phyloP scores from a whole-genome alignment of 2,329 filamentous ascomycete species.

The Fusarium praegraminearum region DNA sequence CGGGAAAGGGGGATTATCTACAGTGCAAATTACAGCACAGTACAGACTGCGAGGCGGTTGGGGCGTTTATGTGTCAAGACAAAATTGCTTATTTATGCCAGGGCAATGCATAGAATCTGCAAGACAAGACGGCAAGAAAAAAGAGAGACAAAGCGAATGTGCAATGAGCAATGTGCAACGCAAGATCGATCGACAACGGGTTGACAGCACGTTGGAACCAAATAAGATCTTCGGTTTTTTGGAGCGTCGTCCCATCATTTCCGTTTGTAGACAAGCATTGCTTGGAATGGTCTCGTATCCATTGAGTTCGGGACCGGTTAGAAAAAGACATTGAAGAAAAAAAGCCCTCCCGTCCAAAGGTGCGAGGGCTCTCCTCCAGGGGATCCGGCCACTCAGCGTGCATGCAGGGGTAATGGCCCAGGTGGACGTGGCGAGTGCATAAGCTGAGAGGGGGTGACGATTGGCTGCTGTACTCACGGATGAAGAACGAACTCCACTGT shows the following conservation, averaged over 20 bases:
- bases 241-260: conserved; percentile 33
- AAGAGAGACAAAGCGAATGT: not conserved
- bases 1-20: not conserved
- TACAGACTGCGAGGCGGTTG: conserved; percentile 10
- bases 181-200: conserved; percentile 30
- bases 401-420: conserved; percentile 36
- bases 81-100: conserved; percentile 24
- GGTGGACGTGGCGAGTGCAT: conserved; percentile 30
- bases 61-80: conserved; percentile 29
- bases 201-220: conserved; percentile 9
- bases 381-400: conserved; percentile 4
- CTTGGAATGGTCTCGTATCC: conserved; percentile 33
- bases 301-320: conserved; percentile 8
- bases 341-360: not conserved
- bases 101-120: conserved; percentile 10
- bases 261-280: conserved; percentile 27
- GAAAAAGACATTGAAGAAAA: not conserved
- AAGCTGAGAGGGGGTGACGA: conserved; percentile 15
- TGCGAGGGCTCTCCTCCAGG: not conserved
- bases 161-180: not conserved
- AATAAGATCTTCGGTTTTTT: conserved; percentile 12
- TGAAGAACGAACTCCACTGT: conserved; percentile 26
- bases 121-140: not conserved
- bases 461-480: conserved; percentile 28
- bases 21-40: not conserved